Percentiles rank a stretch among this genome's conserved stretches.
Evolutionary conservation across 2,329 filamentous ascomycete species (phyloP).

Genomic region (Trichoderma semiorbis): DNA sequence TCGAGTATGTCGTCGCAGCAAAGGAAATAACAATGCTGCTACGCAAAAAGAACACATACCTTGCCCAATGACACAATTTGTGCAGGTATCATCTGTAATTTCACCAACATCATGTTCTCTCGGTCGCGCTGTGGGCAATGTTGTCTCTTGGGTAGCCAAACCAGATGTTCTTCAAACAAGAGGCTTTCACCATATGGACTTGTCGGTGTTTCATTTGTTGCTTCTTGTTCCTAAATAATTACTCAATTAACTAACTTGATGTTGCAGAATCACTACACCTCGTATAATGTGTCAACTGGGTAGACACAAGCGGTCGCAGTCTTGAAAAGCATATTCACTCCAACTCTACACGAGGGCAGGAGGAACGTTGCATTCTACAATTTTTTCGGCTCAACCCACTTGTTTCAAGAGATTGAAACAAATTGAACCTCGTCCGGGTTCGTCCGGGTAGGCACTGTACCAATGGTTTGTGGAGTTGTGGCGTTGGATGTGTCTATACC

Average conservation of each 20-base stretch:
- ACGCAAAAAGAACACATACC: too few species aligned
- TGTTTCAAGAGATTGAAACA: neutral
- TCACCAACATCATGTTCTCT: neutral
- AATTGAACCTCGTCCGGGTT: neutral
- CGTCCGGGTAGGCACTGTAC: neutral
- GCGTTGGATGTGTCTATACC: neutral
- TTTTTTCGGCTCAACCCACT: neutral
- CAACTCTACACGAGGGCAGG: neutral
- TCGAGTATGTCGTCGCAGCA: neutral
- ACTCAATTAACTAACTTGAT: neutral
- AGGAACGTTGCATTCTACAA: neutral
- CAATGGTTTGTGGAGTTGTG: neutral
- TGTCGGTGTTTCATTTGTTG: neutral
- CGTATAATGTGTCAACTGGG: fast-evolving
- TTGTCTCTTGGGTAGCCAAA: neutral
- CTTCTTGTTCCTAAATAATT: neutral
- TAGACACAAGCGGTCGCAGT: neutral
- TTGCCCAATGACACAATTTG: neutral
- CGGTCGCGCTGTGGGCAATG: neutral
- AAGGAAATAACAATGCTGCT: too few species aligned
- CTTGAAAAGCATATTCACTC: neutral
- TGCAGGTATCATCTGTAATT: neutral
- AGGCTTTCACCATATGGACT: fast-evolving
- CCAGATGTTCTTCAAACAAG: neutral
- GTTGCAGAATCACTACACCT: neutral